Evolutionary conservation across 441 rosid genomes (phyloP), one percentile per base, ranked within the genome.

Genomic region (Populus trichocarpa): DNA sequence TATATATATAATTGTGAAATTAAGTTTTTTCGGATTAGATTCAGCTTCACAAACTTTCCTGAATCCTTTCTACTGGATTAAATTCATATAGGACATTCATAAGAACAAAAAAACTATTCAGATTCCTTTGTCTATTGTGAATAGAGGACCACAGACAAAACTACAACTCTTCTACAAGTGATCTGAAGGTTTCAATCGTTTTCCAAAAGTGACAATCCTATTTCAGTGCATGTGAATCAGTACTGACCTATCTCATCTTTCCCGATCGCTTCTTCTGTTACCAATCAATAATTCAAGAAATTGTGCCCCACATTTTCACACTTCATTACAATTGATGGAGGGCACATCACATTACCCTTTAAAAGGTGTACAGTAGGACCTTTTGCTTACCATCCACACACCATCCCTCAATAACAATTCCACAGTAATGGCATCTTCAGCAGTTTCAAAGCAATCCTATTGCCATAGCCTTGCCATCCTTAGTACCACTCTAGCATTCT

Each of bases 241-340:
- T 42, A 72, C 53, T 6, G 16, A 69, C 73, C 75, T 14, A 64
- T 81, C 78, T 73, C 36, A 22, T 46, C 64, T 63, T 64, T 53
- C 50, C 59, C 72, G 36, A 33, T 28, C 50, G 40, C 3, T 32
- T 59, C 50, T 2, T 22, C 67, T 23, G 32, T 59, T 67, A 11
- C 67, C 76, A 46, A 42, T 71, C 76, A 80, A 80, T 80, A 74
- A 74, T 78, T 78, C 70, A 67, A 64, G 40, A 59, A 14, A 20
- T 12, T 22, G 18, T 33, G 57, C 61, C 76, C 67, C 68, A 78
- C 69, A 50, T 3, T 50, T 50, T 18, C 53, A 6, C 23, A 3
- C 14, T 33, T 23, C 50, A 18, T 28, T 76, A n/a, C 23, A 69
- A 35, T 32, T 33, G 36, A 6, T 70, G n/a, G 0, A 61, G 75